Evolutionary conservation across 2,329 filamentous ascomycete genomes (phyloP).

Genomic region (Aspergillus novoparasiticus): DNA sequence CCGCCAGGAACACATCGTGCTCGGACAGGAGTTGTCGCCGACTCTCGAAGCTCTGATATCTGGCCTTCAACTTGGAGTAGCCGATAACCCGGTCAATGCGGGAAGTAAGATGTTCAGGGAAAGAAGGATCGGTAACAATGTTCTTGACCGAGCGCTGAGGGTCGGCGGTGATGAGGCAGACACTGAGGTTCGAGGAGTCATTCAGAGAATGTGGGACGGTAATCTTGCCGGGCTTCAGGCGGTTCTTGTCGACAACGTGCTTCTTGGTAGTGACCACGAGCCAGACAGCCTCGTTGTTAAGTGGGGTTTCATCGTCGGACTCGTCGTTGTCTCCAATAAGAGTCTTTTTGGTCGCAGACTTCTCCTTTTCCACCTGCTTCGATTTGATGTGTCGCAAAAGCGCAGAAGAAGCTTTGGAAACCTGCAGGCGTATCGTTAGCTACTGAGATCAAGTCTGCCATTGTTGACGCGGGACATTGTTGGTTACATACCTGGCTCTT

Average conservation of each 20-base stretch:
- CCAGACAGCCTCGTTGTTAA: slow-evolving; percentile 60
- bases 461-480: neutral
- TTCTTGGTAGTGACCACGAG: slow-evolving; percentile 66
- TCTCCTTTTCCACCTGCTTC: slow-evolving; percentile 50
- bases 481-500: slow-evolving; percentile 45
- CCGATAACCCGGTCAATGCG: slow-evolving; percentile 78
- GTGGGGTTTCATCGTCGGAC: slow-evolving; percentile 46
- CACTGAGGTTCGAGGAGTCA: slow-evolving; percentile 63
- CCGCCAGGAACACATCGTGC: slow-evolving; percentile 91
- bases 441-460: slow-evolving; percentile 1
- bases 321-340: slow-evolving; percentile 54
- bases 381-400: slow-evolving; percentile 61
- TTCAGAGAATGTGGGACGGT: slow-evolving; percentile 75
- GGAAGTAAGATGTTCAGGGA: slow-evolving; percentile 66
- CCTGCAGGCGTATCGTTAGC: slow-evolving; percentile 42
- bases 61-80: slow-evolving; percentile 80
- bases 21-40: slow-evolving; percentile 80
- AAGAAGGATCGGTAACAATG: slow-evolving; percentile 72
- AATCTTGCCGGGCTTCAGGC: slow-evolving; percentile 83
- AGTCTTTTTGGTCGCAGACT: slow-evolving; percentile 54
- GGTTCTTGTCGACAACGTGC: slow-evolving; percentile 70
- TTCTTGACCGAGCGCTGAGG: slow-evolving; percentile 89
- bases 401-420: slow-evolving; percentile 61
- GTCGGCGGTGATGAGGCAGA: slow-evolving; percentile 85
- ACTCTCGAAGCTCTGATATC: slow-evolving; percentile 86